These are phyloP conservation scores for Leishmania mexicana DNA, from an alignment of 208 protist genomes.

Conservation along the genomic window DNA sequence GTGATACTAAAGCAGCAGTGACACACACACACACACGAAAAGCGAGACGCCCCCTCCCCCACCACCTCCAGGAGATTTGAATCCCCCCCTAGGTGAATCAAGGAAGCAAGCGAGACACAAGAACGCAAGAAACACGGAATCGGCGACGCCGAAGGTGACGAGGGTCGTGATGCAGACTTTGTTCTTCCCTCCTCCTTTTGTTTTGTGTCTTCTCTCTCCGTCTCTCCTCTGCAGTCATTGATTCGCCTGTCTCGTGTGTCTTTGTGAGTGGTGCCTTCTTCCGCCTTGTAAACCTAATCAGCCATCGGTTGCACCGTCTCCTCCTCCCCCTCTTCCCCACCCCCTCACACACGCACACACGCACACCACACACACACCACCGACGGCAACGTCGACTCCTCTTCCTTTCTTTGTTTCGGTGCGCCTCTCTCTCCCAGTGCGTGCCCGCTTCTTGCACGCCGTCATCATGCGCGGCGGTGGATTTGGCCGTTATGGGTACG, in stretches of 20 bases:
- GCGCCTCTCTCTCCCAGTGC: neutral
- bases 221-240: neutral
- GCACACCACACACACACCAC: neutral
- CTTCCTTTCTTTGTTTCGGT: neutral
- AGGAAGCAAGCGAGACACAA: neutral
- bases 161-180: neutral
- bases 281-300: neutral
- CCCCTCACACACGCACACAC: no score
- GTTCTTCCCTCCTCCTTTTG: neutral
- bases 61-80: neutral
- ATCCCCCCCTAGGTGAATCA: neutral
- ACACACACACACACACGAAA: neutral
- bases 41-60: neutral
- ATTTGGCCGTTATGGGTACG: conserved; percentile 32
- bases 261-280: neutral
- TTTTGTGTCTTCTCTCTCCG: neutral
- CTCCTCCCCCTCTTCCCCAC: neutral
- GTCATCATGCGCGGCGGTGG: conserved; percentile 30
- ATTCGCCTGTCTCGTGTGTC: neutral
- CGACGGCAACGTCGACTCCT: neutral
- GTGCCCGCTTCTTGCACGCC: neutral
- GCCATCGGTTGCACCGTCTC: neutral
- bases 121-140: neutral
- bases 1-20: neutral
- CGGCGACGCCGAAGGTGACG: neutral